Conservation (phyloP, 805 yeast species). For the Tetrapisispora arboricola region DNA sequence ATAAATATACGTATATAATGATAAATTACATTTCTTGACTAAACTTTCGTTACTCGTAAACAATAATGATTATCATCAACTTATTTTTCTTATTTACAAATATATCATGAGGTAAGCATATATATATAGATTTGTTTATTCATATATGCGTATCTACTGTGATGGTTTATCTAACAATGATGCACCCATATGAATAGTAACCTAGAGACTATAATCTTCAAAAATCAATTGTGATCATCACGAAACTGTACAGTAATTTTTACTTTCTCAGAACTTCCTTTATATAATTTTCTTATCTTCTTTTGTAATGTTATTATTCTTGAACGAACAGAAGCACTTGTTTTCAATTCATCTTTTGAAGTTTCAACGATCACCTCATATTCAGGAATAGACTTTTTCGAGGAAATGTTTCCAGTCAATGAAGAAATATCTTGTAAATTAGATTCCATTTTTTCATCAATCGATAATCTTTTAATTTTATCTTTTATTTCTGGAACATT, state of each 20-base stretch:
- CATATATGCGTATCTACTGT: too few relatives aligned
- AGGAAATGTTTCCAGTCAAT: background rate
- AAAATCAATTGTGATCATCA: constrained; percentile 16
- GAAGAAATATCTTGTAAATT: too few relatives aligned
- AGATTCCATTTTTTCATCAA: constrained; percentile 2
- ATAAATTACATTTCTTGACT: too few relatives aligned
- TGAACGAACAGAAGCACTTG: constrained; percentile 48
- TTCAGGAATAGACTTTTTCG: constrained; percentile 6
- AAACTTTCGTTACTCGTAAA: too few relatives aligned
- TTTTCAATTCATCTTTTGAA: constrained; percentile 44
- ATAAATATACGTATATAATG: too few relatives aligned
- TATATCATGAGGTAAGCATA: too few relatives aligned
- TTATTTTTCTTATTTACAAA: too few relatives aligned
- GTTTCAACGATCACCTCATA: constrained; percentile 35
- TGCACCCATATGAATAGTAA: too few relatives aligned
- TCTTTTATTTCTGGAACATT: background rate
- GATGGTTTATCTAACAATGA: too few relatives aligned
- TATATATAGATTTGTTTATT: too few relatives aligned
- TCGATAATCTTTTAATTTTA: background rate
- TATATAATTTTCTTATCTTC: constrained; percentile 46
- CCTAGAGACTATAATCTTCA: too few relatives aligned
- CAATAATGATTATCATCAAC: too few relatives aligned
- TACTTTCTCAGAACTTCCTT: constrained; percentile 41
- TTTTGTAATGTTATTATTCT: constrained; percentile 51
- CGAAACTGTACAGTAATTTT: constrained; percentile 40